Base-by-base conservation (phyloP, 192 early-diverging fungal genomes). In the Podila clonocystis region DNA sequence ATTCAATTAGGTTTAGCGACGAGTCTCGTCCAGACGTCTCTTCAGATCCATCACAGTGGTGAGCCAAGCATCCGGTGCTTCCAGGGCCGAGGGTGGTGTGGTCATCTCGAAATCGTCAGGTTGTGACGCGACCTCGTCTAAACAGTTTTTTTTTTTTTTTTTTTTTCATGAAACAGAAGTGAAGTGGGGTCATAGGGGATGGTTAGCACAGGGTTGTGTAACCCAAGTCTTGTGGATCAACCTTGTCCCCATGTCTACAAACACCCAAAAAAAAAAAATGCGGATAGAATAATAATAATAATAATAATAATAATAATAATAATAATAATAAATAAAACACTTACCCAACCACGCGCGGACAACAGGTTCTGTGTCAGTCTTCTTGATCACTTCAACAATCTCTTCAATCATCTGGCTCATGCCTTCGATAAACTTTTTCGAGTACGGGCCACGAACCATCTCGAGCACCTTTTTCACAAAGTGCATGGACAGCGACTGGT, bases 401-500 rank as follows among this genome's bases (percentile, higher is more conserved):
- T 83, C 83, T 49, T 72, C 45, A 34, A 83, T 72, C 62, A 87
- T 82, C 29, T 82, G 79, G 2, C 73, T 80, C 83, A 87, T 80
- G 29, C 75, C 65, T 45, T 82, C 80, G 1, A 87, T 72, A 63
- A 87, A 87, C 33, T 82, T 82, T 36, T 66, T 63, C 17, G 85
- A 84, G 52, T 87, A 87, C 0, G 85, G 85, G 15, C 70, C 72
- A 9, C 69, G 52, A 22, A 82, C 83, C 85, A 87, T 84, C 52
- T 84, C 83, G 20, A 87, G 65, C 64, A 85, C 86, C 72, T 82
- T 86, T 50, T 85, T 78, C 9, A 94, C 85, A 86, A 92, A 92
- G 82, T 93, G 91, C 28, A 90, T 86, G 49, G 88, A 82, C 41
- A 92, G 77, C 52, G 88, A 92, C 82, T 94, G 91, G 58, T 94